These are phyloP conservation scores for Arctium minus DNA, from an alignment of 129 eudicot genomes.

Conservation along the genomic window DNA sequence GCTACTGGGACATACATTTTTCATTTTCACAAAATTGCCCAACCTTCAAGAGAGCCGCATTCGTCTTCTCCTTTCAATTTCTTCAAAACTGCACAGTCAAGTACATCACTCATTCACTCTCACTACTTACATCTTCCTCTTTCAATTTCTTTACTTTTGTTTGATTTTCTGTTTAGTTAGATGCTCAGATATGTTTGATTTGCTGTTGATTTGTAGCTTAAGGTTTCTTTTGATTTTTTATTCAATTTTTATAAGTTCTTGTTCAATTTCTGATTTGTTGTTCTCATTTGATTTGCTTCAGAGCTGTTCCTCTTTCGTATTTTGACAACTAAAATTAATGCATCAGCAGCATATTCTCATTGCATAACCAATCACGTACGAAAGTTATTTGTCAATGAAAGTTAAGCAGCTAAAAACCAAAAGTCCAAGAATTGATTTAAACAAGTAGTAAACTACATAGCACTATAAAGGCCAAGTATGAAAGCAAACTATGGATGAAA, in stretches of 20 bases:
- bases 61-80: not conserved
- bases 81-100: not conserved
- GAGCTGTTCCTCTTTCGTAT: not conserved
- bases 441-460: not conserved
- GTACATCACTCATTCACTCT: not conserved
- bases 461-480: not conserved
- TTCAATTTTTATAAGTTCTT: not conserved
- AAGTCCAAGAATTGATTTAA: not conserved
- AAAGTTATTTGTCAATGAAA: not conserved
- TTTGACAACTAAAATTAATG: not conserved
- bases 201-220: not conserved
- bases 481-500: not conserved
- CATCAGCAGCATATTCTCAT: not conserved
- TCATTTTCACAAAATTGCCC: not conserved
- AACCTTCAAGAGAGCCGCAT: not conserved
- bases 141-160: not conserved
- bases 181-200: not conserved
- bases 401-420: not conserved
- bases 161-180: not conserved
- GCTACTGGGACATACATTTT: not conserved
- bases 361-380: not conserved
- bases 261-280: not conserved
- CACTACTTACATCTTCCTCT: not conserved
- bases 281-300: not conserved
- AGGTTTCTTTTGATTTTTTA: not conserved